Percentiles rank a stretch among this genome's conserved stretches.
These are phyloP conservation scores for Lepiota brunneoincarnata DNA, from an alignment of 768 basidiomycete genomes.

Conservation along the genomic window DNA sequence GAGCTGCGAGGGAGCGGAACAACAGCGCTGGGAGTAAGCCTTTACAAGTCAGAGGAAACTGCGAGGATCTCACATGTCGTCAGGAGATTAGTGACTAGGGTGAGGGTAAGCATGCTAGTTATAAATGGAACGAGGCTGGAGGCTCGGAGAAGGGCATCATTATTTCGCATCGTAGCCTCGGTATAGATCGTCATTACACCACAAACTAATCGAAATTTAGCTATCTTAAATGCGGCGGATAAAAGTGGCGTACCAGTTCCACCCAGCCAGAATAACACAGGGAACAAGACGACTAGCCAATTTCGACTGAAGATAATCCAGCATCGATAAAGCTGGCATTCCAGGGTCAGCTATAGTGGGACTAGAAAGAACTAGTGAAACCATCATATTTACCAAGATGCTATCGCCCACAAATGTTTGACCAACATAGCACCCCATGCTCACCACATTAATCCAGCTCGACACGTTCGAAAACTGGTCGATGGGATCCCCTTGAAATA, in stretches of 20 bases:
- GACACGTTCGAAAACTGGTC: slow-evolving; percentile 33
- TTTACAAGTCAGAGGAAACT: not conserved
- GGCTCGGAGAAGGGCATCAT: slow-evolving; percentile 24
- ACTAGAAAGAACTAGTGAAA: not conserved
- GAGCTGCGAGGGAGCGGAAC: slow-evolving; percentile 18
- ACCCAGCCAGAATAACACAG: slow-evolving; percentile 33
- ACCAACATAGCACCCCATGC: slow-evolving; percentile 35
- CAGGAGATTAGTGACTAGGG: slow-evolving; percentile 34
- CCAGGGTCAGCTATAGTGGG: not conserved
- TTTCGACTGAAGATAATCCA: slow-evolving; percentile 33
- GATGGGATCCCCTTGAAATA: slow-evolving; percentile 27
- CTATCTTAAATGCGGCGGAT: not conserved
- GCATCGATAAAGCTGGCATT: slow-evolving; percentile 34
- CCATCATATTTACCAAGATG: slow-evolving; percentile 33
- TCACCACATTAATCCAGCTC: slow-evolving; percentile 41
- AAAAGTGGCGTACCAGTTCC: slow-evolving; percentile 26
- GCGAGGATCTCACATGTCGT: slow-evolving; percentile 31
- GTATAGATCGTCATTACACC: slow-evolving; percentile 30
- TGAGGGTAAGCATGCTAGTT: slow-evolving; percentile 34
- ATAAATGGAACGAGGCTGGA: slow-evolving; percentile 34
- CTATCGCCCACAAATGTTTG: slow-evolving; percentile 43
- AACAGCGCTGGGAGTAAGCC: not conserved
- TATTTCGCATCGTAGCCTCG: slow-evolving; percentile 25
- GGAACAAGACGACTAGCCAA: slow-evolving; percentile 27
- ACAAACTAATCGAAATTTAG: slow-evolving; percentile 22